Conservation (phyloP, 805 yeast genomes). For the Sugiyamaella floridensis region DNA sequence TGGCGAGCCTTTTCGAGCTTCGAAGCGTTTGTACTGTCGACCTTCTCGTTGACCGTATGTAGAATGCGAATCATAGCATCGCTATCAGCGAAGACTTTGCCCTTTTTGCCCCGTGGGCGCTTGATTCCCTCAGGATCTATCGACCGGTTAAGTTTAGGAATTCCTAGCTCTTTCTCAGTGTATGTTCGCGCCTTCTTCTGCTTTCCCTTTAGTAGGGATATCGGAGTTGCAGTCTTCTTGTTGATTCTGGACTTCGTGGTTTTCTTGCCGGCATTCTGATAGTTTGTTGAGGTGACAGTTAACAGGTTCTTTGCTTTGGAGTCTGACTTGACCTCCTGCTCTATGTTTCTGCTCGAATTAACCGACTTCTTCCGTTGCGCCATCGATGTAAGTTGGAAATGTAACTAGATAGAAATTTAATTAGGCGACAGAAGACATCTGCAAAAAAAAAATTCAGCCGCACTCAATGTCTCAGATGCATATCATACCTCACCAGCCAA, state of each 20-base stretch:
- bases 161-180: constrained; percentile 68
- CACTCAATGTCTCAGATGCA: neutral
- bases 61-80: constrained; percentile 68
- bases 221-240: constrained; percentile 2
- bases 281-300: constrained; percentile 15
- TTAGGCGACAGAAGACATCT: neutral
- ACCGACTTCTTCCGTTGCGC: constrained; percentile 8
- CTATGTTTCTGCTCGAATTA: constrained; percentile 23
- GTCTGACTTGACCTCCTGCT: constrained; percentile 30
- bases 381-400: constrained; percentile 2
- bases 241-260: constrained; percentile 1
- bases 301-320: constrained; percentile 21
- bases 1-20: constrained; percentile 85
- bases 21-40: constrained; percentile 74
- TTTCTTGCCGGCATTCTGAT: constrained; percentile 11
- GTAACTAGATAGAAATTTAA: neutral
- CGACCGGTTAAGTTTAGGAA: constrained; percentile 77
- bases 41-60: constrained; percentile 72
- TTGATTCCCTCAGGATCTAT: constrained; percentile 75
- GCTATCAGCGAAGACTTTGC: constrained; percentile 41
- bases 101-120: constrained; percentile 71
- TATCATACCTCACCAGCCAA: too few species aligned
- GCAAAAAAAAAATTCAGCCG: constrained; percentile 6
- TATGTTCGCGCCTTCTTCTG: constrained; percentile 35
- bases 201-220: constrained; percentile 11